Evolutionary conservation across 2,329 filamentous ascomycete genomes (phyloP).

Genomic region (Colletotrichum sp.): DNA sequence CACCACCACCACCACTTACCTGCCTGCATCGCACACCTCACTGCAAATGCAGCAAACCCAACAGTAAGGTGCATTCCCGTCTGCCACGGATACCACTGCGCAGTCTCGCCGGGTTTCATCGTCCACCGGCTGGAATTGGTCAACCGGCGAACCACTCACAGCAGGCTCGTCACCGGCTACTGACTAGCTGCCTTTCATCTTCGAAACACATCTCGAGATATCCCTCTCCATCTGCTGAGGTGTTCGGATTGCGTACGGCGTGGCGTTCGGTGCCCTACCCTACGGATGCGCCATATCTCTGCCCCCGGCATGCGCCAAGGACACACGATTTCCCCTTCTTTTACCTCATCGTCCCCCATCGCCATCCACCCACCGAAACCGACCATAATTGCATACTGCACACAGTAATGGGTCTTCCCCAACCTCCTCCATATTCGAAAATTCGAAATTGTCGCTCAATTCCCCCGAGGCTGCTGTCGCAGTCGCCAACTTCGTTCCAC

Average conservation of each 20-base stretch:
- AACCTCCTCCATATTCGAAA: not conserved
- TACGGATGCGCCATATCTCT: not conserved
- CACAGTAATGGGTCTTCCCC: not conserved
- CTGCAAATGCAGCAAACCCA: not conserved
- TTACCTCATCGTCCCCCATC: constrained; percentile 6
- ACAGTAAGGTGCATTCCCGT: not conserved
- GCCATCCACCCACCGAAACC: not conserved
- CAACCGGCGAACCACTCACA: not conserved
- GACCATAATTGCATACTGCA: not conserved
- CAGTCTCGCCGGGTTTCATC: not conserved
- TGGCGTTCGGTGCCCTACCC: not conserved
- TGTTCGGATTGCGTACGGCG: not conserved
- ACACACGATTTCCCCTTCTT: not conserved
- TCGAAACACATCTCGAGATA: not conserved
- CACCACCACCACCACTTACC: not conserved
- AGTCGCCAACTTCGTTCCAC: not conserved
- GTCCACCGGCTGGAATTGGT: not conserved
- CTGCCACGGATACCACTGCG: not conserved
- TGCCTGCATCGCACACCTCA: not conserved
- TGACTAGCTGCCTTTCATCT: not conserved
- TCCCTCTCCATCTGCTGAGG: not conserved
- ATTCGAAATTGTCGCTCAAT: not conserved
- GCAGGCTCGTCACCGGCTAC: not conserved
- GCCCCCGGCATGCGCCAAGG: not conserved
- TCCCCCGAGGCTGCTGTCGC: not conserved